Percentiles rank a stretch among this genome's conserved stretches.
These are phyloP conservation scores for Basipetospora chlamydospora DNA, from an alignment of 2,329 filamentous ascomycete genomes.

Conservation along the genomic window DNA sequence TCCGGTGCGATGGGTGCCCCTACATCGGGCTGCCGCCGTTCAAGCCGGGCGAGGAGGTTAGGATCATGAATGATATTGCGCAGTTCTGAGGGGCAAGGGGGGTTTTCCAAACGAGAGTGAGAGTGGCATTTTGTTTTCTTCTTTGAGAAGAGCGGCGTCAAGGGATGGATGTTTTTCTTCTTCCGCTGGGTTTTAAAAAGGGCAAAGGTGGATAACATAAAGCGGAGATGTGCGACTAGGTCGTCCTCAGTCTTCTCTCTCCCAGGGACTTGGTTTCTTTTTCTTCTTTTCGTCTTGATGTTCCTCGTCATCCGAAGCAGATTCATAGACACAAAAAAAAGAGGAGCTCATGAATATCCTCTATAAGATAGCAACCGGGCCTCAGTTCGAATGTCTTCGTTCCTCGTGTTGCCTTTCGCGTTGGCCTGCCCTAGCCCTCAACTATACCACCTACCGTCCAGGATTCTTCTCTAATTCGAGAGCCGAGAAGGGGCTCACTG, in stretches of 20 bases:
- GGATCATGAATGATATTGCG: constrained; percentile 70
- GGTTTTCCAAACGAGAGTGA: neutral
- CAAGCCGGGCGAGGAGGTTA: constrained; percentile 91
- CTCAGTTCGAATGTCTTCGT: no score
- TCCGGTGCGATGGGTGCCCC: constrained; percentile 58
- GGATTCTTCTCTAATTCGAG: no score
- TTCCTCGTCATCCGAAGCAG: neutral
- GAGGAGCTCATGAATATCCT: no score
- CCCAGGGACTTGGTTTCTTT: neutral
- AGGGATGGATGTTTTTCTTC: neutral
- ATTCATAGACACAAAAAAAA: no score
- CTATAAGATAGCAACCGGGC: no score
- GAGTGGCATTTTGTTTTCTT: neutral
- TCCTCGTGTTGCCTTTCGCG: no score
- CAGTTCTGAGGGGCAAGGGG: constrained; percentile 48
- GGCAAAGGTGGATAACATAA: no score
- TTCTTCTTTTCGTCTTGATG: neutral
- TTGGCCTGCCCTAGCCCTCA: no score
- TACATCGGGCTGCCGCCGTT: constrained; percentile 90
- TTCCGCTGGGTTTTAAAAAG: no score
- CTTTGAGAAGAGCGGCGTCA: neutral
- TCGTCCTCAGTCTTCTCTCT: neutral
- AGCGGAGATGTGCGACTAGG: no score
- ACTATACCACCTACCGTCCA: no score
- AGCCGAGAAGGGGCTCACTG: no score